Percentiles rank a stretch among this genome's conserved stretches.
Conservation (phyloP, 768 basidiomycete species). For the Leucosporidium yakuticum region DNA sequence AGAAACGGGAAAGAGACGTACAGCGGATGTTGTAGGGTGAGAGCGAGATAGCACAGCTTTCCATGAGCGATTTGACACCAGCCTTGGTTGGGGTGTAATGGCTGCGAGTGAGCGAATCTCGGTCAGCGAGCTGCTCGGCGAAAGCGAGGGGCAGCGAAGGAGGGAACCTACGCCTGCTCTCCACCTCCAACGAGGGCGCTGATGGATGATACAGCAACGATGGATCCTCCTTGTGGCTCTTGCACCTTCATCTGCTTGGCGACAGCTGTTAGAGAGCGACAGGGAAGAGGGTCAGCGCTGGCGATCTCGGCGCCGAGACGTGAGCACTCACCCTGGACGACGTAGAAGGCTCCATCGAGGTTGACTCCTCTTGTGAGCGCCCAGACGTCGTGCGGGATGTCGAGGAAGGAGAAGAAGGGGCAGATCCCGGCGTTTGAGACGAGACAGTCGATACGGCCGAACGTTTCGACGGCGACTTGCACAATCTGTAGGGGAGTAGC, state of each 20-base stretch:
- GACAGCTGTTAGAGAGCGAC: conserved; percentile 43
- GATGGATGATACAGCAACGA: conserved; percentile 71
- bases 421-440: conserved; percentile 63
- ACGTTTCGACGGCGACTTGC: conserved; percentile 53
- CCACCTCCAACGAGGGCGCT: conserved; percentile 72
- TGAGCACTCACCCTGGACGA: neutral
- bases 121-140: neutral
- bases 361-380: conserved; percentile 64
- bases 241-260: conserved; percentile 70
- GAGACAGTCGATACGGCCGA: conserved; percentile 60
- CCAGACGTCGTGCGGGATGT: conserved; percentile 61
- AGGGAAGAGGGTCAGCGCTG: neutral
- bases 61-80: conserved; percentile 52
- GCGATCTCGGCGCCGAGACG: neutral
- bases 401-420: conserved; percentile 68
- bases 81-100: conserved; percentile 79
- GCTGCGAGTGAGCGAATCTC: conserved; percentile 38
- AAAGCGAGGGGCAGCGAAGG: neutral
- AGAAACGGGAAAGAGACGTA: conserved; percentile 46
- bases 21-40: conserved; percentile 69
- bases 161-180: conserved; percentile 53
- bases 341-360: conserved; percentile 68
- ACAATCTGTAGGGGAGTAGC: conserved; percentile 52
- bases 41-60: conserved; percentile 68
- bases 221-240: conserved; percentile 63